phyloP scores from a whole-genome alignment of 495 filamentous ascomycete genomes.

The Hyaloscypha variabilis region DNA sequence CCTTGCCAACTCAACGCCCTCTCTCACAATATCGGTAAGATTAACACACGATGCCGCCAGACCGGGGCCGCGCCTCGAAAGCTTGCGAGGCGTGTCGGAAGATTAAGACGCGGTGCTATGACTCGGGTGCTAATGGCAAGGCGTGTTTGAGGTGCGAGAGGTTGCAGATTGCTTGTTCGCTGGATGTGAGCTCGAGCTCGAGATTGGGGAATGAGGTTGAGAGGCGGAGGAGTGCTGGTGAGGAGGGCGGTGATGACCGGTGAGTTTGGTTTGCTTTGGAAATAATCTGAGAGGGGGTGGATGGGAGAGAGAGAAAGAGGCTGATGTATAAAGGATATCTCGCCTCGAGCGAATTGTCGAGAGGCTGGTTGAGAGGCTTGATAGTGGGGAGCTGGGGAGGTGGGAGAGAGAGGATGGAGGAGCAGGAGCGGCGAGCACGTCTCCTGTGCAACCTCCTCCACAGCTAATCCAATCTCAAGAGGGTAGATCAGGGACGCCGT shows the following conservation, averaged over 20 bases:
- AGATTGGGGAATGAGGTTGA: no score
- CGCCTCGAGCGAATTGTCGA: constrained; percentile 40
- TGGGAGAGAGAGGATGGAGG: background rate
- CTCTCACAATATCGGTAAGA: no score
- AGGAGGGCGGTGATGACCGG: no score
- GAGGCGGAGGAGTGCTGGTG: no score
- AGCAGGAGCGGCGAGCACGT: background rate
- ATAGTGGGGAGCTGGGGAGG: background rate
- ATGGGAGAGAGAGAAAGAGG: background rate
- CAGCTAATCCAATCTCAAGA: background rate
- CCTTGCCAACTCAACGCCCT: no score
- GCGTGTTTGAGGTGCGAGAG: constrained; percentile 45
- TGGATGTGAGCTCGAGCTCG: background rate
- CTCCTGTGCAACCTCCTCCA: background rate
- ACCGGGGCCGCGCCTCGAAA: constrained; percentile 46
- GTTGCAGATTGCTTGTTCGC: constrained; percentile 41
- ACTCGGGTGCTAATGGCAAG: constrained; percentile 34
- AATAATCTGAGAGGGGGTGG: background rate
- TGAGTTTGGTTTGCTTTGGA: no score
- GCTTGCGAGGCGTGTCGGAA: constrained; percentile 47
- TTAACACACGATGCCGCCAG: constrained; percentile 45
- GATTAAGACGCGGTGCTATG: constrained; percentile 49
- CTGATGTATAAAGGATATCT: constrained; percentile 33
- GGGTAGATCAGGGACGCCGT: background rate
- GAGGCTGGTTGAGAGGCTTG: constrained; percentile 39